These are phyloP conservation scores for Oemleria cerasiformis DNA, from an alignment of 306 rosid genomes.

Conservation along the genomic window DNA sequence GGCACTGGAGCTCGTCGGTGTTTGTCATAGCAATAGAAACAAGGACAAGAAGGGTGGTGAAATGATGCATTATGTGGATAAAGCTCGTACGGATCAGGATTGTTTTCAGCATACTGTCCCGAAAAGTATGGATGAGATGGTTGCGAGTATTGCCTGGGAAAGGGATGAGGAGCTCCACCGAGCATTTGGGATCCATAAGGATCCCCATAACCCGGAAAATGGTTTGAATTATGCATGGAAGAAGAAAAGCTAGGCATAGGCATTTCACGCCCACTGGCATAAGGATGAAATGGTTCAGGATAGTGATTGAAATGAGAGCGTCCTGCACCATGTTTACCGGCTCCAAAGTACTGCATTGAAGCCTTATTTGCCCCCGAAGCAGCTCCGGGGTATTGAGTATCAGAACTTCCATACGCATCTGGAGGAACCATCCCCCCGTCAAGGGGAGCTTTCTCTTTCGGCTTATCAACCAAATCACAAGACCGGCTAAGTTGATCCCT, in stretches of 20 bases:
- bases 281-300: constrained; percentile 52
- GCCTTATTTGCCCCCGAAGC: constrained; percentile 46
- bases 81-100: constrained; percentile 48
- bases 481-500: constrained; percentile 76
- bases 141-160: constrained; percentile 46
- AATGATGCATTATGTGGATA: constrained; percentile 47
- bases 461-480: constrained; percentile 49
- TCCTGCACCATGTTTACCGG: constrained; percentile 51
- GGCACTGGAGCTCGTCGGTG: constrained; percentile 47
- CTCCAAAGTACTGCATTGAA: constrained; percentile 44
- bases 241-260: constrained; percentile 45
- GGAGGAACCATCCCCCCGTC: constrained; percentile 55
- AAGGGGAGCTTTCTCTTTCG: constrained; percentile 49
- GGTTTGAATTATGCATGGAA: constrained; percentile 54
- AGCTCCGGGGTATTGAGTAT: constrained; percentile 50
- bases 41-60: constrained; percentile 80
- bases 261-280: constrained; percentile 54
- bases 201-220: constrained; percentile 60
- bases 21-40: constrained; percentile 66
- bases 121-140: constrained; percentile 71
- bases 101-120: constrained; percentile 45
- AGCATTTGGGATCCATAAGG: constrained; percentile 53
- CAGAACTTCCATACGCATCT: constrained; percentile 47
- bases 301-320: constrained; percentile 49
- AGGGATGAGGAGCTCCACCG: constrained; percentile 47